phyloP scores from a whole-genome alignment of 495 filamentous ascomycete species.

The Xylaria bambusicola region DNA sequence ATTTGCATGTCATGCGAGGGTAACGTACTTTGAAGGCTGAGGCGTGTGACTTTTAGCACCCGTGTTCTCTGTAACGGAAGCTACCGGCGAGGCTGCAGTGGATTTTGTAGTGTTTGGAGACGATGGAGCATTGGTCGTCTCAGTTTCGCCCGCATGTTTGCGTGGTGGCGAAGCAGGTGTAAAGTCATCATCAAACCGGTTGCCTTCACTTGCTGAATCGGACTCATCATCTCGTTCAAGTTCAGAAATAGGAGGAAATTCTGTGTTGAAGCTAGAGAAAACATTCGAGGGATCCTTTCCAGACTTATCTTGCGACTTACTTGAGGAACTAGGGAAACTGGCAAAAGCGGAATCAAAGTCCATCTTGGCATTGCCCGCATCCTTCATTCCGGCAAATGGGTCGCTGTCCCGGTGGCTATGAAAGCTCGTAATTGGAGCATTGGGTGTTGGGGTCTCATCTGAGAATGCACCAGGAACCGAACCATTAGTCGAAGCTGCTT shows the following conservation, averaged over 20 bases:
- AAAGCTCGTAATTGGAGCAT: conserved; percentile 46
- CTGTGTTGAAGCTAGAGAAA: conserved; percentile 58
- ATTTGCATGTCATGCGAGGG: conserved; percentile 10
- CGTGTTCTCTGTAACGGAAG: conserved; percentile 23
- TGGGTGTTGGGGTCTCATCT: conserved; percentile 50
- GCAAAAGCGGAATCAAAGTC: conserved; percentile 78
- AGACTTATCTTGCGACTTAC: conserved; percentile 31
- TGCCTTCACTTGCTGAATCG: conserved; percentile 74
- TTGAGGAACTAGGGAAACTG: conserved; percentile 51
- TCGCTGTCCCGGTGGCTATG: conserved; percentile 41
- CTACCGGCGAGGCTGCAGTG: conserved; percentile 19
- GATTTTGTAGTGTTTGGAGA: conserved; percentile 34
- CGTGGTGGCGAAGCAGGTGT: conserved; percentile 65
- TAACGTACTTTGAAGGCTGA: conserved; percentile 34
- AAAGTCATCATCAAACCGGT: conserved; percentile 92
- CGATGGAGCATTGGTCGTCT: conserved; percentile 29
- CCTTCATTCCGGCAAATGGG: conserved; percentile 57
- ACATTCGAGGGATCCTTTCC: conserved; percentile 35
- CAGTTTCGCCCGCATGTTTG: conserved; percentile 34
- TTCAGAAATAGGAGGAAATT: conserved; percentile 94
- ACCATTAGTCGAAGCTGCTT: conserved; percentile 26
- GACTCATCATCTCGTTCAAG: conserved; percentile 76
- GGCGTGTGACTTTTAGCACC: conserved; percentile 22
- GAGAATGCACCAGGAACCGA: conserved; percentile 63
- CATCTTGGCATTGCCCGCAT: conserved; percentile 64